Base-by-base conservation (phyloP, 768 basidiomycete species). In the Mycena galopus region DNA sequence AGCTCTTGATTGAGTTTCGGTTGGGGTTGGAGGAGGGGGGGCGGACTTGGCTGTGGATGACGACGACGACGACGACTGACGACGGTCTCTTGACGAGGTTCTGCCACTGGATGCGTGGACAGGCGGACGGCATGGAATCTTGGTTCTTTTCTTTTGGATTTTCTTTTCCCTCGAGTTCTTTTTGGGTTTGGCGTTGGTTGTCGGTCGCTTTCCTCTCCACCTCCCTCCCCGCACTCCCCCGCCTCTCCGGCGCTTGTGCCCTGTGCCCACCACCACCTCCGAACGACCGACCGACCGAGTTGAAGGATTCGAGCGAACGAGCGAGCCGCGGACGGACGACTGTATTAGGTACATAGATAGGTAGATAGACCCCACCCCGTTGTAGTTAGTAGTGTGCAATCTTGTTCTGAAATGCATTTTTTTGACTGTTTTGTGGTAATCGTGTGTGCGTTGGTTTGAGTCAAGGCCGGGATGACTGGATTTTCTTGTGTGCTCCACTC, bases 361-460 rank as follows among this genome's bases (percentile, higher is more conserved):
- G 57, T 69, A 64, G 53, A 69, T 69, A 63, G 68, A 69, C 33
- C 33, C 32, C 50, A 14, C 69, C n/a, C n/a, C 69, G 69, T 51
- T 70, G 69, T 70, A 71, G 70, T 71, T 65, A 61, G 70, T 61
- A 66, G 57, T 66, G 64, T 66, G 57, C 29, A 60, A 65, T 58
- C 44, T 64, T 64, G 39, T 57, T 44, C 42, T 64, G n/a, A 33
- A 69, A 57, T 69, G 23, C 60, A 42, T 21, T 62, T 29, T 62
- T 29, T 61, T 27, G n/a, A 19, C n/a, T 59, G 57, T 59, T 59
- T 59, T 59, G 10, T 37, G 11, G 35, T 33, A 32, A 33, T 57
- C 9, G 2, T 11, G 2, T 11, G 56, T 32, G 30, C 23, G 30
- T 6, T 29, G 4, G 30, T 30, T 16, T 19, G 47, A 6, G 19